A percentile compares a stretch with the other conserved stretches of the same genome.
Conservation (phyloP, 2,329 filamentous ascomycete species). For the Cladosporium sp. region DNA sequence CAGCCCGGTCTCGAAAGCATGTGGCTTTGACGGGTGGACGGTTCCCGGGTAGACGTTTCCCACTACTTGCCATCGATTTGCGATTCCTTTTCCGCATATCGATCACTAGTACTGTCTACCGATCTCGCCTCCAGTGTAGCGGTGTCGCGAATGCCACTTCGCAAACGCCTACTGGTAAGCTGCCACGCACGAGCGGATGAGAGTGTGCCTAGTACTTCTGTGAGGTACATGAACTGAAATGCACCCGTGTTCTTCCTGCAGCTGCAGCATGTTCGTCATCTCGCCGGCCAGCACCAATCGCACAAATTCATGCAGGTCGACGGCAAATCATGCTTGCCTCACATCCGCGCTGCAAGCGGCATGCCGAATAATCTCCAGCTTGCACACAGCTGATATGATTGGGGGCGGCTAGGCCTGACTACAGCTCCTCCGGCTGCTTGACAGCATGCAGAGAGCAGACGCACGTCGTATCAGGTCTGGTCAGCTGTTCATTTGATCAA, state of each 20-base stretch:
- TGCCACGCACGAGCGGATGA: neutral
- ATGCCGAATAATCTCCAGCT: neutral
- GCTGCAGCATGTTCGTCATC: constrained; percentile 1
- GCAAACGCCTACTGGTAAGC: neutral
- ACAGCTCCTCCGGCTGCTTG: neutral
- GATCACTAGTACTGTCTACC: neutral
- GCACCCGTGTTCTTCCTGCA: constrained; percentile 1
- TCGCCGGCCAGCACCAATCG: neutral
- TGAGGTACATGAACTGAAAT: neutral
- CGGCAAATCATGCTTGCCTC: constrained; percentile 1
- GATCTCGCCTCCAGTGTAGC: constrained; percentile 3
- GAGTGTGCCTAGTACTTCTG: neutral
- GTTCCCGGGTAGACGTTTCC: neutral
- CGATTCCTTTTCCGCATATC: neutral
- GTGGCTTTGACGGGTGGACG: neutral
- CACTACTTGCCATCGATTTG: neutral
- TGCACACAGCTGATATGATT: neutral
- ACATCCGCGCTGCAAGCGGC: constrained; percentile 1
- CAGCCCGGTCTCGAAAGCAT: neutral
- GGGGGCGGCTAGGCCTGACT: neutral
- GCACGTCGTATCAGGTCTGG: neutral
- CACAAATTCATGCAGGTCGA: neutral
- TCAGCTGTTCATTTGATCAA: neutral
- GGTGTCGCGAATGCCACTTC: constrained; percentile 3
- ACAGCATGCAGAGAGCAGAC: neutral